These are phyloP conservation scores for Daucus carota DNA, from an alignment of 129 eudicot genomes.

Conservation along the genomic window DNA sequence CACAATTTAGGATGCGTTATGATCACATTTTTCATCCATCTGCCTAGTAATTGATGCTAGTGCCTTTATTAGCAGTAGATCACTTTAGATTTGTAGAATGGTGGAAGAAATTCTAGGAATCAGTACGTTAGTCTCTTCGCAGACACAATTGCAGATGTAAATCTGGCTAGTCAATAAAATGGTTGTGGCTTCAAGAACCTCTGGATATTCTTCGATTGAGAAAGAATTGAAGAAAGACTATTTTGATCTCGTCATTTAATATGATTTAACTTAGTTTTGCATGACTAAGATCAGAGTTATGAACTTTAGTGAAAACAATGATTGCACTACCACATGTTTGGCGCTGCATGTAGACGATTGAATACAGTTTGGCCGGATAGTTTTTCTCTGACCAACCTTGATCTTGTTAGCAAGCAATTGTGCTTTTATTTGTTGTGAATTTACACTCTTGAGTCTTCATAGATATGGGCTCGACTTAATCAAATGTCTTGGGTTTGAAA, in stretches of 20 bases:
- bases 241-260: neutral
- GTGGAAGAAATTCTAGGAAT: neutral
- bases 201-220: neutral
- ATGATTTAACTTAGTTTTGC: neutral
- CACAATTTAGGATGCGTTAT: constrained; percentile 1
- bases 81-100: neutral
- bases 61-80: neutral
- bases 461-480: neutral
- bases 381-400: neutral
- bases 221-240: neutral
- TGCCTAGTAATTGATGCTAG: constrained; percentile 1
- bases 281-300: neutral
- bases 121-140: neutral
- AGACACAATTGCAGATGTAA: neutral
- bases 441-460: neutral
- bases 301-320: neutral
- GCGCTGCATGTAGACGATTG: neutral
- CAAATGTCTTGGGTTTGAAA: neutral
- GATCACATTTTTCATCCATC: neutral
- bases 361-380: neutral
- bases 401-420: neutral
- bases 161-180: neutral
- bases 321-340: neutral
- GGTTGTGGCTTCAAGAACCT: neutral
- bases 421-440: neutral